These are phyloP conservation scores for Quercus ilex DNA, from an alignment of 306 rosid genomes.

Conservation along the genomic window DNA sequence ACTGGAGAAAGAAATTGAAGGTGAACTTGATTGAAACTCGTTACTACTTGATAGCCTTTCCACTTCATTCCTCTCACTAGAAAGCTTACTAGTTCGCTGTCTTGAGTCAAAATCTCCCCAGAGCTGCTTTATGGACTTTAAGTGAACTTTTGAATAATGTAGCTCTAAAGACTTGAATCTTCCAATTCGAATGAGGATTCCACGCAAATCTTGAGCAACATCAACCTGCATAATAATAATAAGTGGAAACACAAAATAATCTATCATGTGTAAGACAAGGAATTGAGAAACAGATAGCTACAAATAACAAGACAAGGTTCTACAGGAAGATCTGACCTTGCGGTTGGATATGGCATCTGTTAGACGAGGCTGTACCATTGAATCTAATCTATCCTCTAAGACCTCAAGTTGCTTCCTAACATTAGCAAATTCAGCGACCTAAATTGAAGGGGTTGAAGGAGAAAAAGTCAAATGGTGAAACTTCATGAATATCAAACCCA, in stretches of 20 bases:
- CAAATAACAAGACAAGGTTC: neutral
- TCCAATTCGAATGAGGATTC: constrained; percentile 91
- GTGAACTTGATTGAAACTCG: constrained; percentile 49
- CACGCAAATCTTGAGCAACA: constrained; percentile 84
- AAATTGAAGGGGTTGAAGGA: neutral
- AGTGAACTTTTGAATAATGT: constrained; percentile 86
- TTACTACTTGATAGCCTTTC: constrained; percentile 50
- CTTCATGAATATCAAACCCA: constrained; percentile 6
- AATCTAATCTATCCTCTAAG: constrained; percentile 93
- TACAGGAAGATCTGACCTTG: constrained; percentile 47
- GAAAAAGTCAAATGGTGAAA: neutral
- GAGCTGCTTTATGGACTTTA: constrained; percentile 82
- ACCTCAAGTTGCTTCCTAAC: constrained; percentile 97
- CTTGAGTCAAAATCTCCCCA: constrained; percentile 87
- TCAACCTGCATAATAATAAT: constrained; percentile 53
- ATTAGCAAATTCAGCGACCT: constrained; percentile 99
- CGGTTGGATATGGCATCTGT: constrained; percentile 86
- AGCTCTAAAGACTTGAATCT: constrained; percentile 94
- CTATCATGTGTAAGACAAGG: constrained; percentile 15
- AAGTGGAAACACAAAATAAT: neutral
- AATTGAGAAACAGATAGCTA: neutral
- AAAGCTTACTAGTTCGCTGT: constrained; percentile 50
- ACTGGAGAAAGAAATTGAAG: constrained; percentile 58
- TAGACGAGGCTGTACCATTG: constrained; percentile 94
- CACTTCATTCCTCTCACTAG: constrained; percentile 55